Evolutionary conservation across 805 yeast species (phyloP), one percentile per base, ranked within the genome.

Genomic region (Blastobotrys terrestris): DNA sequence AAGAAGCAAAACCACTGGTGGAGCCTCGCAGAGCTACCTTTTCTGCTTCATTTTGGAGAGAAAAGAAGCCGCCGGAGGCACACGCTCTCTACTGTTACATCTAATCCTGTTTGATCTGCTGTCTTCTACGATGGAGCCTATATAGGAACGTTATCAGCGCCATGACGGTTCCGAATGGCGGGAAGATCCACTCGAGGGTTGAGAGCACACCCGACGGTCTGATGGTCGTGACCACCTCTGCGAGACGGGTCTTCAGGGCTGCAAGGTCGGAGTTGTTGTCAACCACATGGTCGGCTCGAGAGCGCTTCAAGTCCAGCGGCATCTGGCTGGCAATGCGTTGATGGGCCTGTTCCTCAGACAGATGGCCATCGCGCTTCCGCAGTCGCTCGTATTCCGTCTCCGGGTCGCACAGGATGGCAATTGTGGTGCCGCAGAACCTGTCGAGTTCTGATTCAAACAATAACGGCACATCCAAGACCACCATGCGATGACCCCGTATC

Each of bases 391-490:
- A 57, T 65, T 94, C 97, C 1, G 67, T 53, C 1, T 77, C 76
- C 18, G 70, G 71, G 11, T 73, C 71, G 58, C 95, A 86, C 0
- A 83, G 67, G 0, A 91, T 88, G 14, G 87, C 83, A 2, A 92
- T 66, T 0, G 84, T 78, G 7, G 72, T 64, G 0, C 94, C 95
- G 65, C 98, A 92, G 20, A 84, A 69, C 46, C 65, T 60, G 63
- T 88, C 82, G 59, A 92, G 72, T 1, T 81, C 79, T 39, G 89
- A 77, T 66, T 94, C 99, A 67, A 87, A 94, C 16, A 94, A 71
- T 40, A 94, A 71, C 1, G 99, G 99, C 2, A 95, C 92, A 63
- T 94, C 99, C 48, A 94, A 68, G 0, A 94, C 70, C 2, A 89
- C 90, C 63, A 89, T 60, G 13, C 73, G 66, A 44, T 79, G 64